Evolutionary conservation across 306 rosid species (phyloP).

Genomic region (Quercus ilex): DNA sequence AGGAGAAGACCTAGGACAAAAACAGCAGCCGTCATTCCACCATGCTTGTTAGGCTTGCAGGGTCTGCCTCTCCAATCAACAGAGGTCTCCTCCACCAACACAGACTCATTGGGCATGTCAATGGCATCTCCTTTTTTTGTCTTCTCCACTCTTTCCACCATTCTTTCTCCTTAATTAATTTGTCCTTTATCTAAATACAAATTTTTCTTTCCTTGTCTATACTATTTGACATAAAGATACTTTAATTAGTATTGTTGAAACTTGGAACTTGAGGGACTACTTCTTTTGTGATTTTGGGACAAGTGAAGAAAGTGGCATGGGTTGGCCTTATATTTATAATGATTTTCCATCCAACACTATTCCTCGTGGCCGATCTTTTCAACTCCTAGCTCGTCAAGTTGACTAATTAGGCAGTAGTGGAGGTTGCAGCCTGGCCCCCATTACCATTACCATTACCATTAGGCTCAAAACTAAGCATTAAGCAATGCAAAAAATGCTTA

Average conservation of each 20-base stretch:
- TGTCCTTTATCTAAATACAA: neutral
- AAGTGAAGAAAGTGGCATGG: constrained; percentile 1
- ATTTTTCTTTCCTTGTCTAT: neutral
- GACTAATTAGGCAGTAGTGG: constrained; percentile 7
- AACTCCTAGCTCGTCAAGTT: neutral
- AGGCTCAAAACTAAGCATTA: neutral
- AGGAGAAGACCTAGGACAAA: constrained; percentile 57
- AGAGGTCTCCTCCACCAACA: constrained; percentile 22
- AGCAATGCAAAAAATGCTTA: no score
- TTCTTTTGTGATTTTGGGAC: constrained; percentile 12
- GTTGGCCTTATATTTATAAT: constrained; percentile 18
- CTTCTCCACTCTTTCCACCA: neutral
- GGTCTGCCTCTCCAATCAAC: constrained; percentile 65
- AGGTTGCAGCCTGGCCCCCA: no score
- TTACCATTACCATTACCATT: neutral
- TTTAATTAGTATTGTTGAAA: neutral
- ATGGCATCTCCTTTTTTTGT: constrained; percentile 14
- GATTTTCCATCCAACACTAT: neutral
- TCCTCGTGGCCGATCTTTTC: neutral
- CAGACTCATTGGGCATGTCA: no score
- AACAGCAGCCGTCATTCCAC: constrained; percentile 62
- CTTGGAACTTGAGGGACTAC: neutral
- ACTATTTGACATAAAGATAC: neutral
- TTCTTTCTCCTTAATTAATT: neutral
- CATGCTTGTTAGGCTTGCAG: constrained; percentile 42